These are phyloP conservation scores for Trichophyton schoenleinii DNA, from an alignment of 2,329 filamentous ascomycete species.

Conservation along the genomic window DNA sequence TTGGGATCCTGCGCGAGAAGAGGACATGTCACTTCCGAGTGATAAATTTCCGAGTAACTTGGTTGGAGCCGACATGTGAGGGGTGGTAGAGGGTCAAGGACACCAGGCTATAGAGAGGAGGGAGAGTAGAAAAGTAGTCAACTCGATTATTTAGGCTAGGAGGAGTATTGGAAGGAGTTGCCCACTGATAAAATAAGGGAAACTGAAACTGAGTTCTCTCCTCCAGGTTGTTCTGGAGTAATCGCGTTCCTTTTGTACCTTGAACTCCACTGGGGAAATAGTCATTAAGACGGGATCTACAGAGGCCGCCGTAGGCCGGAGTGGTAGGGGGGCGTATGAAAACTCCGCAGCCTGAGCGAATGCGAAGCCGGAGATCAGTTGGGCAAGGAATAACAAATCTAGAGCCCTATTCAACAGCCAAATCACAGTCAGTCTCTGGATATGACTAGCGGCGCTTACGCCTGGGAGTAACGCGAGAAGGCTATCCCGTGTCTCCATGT, in stretches of 20 bases:
- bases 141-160: background rate
- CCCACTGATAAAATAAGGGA: background rate
- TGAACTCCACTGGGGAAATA: background rate
- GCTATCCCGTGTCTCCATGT: background rate
- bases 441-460: background rate
- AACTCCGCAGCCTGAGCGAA: background rate
- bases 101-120: no score
- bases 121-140: background rate
- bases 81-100: background rate
- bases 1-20: conserved; percentile 19
- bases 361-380: background rate
- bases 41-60: conserved; percentile 29
- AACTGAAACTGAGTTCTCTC: background rate
- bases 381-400: background rate
- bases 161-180: background rate
- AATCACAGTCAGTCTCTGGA: background rate
- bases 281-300: background rate
- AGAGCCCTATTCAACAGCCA: background rate
- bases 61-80: conserved; percentile 29
- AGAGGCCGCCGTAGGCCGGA: background rate
- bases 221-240: background rate
- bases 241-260: background rate
- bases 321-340: background rate
- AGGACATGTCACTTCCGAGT: conserved; percentile 26
- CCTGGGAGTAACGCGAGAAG: background rate